Evolutionary conservation across 2,329 filamentous ascomycete species (phyloP), one percentile per base, ranked within the genome.

Genomic region (Botryosphaeria dothidea): DNA sequence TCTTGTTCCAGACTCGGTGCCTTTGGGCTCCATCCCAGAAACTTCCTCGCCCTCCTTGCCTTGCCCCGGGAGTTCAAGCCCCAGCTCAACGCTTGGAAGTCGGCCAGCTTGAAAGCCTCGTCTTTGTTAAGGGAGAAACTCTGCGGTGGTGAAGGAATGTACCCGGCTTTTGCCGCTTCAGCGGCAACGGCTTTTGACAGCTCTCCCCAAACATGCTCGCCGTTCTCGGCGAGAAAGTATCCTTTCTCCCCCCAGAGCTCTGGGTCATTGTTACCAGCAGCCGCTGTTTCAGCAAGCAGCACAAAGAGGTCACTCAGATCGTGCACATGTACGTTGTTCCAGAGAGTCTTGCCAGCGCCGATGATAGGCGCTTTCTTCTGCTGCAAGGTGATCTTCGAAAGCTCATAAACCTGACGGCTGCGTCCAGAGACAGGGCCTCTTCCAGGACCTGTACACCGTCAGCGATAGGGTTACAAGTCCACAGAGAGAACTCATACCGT

Each of bases 211-310:
- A 77, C 77, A 72, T 89, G 86, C 63, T 84, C 78, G 1, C 86
- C 89, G 68, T 84, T 85, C 73, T 90, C 87, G 7, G 84, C 81
- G 67, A 92, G 87, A 77, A 88, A 92, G 69, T 92, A 92, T n/a
- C 82, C 89, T 41, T 85, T 75, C 0, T 75, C 75, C 1, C 88
- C 88, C 83, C 90, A 92, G 0, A 78, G 79, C 68, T 74, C 67
- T 4, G 52, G n/a, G 31, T 64, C 43, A 21, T 57, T 34, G 29
- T 41, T 34, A 17, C 81, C 88, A 3, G 82, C 74, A 0, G 87
- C 87, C 0, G 87, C 87, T 6, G 84, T 83, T 51, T 87, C 83
- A 0, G 84, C 82, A 0, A 91, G 79, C 4, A 82, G 74, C 2
- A 85, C 72, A 67, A 84, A 88, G 0, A 90, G 69, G 2, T 80